phyloP scores from a whole-genome alignment of 768 basidiomycete species.

The Gloeostereum incarnatum region DNA sequence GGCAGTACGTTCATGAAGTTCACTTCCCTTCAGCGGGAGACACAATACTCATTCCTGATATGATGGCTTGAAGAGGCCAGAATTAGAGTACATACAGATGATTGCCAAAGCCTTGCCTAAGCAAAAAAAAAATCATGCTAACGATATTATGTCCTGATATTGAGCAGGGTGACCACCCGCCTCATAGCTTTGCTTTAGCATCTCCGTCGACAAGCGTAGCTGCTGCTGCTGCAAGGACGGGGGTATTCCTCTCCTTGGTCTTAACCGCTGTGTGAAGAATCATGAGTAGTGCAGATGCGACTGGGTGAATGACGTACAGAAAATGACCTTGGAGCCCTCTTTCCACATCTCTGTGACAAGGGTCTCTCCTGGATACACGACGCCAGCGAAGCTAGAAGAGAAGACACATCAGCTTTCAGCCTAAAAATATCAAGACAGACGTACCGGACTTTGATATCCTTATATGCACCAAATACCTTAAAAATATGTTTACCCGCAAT shows the following conservation, averaged over 20 bases:
- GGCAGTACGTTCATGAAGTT: too few species aligned
- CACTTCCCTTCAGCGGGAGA: too few species aligned
- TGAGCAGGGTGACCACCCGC: too few species aligned
- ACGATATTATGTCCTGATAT: too few species aligned
- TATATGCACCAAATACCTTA: slow-evolving; percentile 76
- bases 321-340: slow-evolving; percentile 83
- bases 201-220: slow-evolving; percentile 52
- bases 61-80: too few species aligned
- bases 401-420: background rate
- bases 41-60: too few species aligned
- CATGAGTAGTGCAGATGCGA: background rate
- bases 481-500: slow-evolving; percentile 89
- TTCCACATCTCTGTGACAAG: slow-evolving; percentile 98
- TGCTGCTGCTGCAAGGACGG: slow-evolving; percentile 72
- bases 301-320: slow-evolving; percentile 47
- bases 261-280: slow-evolving; percentile 52
- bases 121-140: too few species aligned
- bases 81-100: too few species aligned
- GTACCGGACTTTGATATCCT: slow-evolving; percentile 92
- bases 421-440: slow-evolving; percentile 12
- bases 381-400: slow-evolving; percentile 66
- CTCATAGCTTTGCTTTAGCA: slow-evolving; percentile 57
- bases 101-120: too few species aligned
- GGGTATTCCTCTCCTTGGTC: slow-evolving; percentile 74
- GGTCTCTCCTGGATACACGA: slow-evolving; percentile 94